Conservation (phyloP, 768 basidiomycete species). For the Royoungia palumana region DNA sequence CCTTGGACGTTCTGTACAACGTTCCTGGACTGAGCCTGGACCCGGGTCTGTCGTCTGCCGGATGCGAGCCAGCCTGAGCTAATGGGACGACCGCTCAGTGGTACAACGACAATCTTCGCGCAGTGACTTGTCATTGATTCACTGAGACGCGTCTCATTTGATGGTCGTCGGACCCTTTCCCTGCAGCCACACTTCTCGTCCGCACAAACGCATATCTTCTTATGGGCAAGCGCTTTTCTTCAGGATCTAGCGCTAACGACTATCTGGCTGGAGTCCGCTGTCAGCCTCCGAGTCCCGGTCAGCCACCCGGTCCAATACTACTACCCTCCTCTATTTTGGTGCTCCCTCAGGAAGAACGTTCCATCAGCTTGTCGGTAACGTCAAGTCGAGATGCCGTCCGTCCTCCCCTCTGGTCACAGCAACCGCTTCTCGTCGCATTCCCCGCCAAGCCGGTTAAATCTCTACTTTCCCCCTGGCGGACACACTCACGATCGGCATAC, state of each 20-base stretch:
- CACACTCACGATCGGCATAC: conserved; percentile 9
- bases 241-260: no score
- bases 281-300: conserved; percentile 13
- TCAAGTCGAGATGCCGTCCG: conserved; percentile 10
- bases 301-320: conserved; percentile 1
- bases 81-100: no score
- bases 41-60: no score
- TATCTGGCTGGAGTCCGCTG: not conserved
- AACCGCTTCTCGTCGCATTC: not conserved
- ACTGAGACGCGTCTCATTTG: no score
- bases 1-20: not conserved
- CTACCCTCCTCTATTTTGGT: not conserved
- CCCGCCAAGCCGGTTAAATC: not conserved
- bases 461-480: conserved; percentile 14
- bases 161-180: not conserved
- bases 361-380: not conserved
- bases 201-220: not conserved
- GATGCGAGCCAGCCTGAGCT: no score
- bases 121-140: no score
- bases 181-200: no score
- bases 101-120: no score
- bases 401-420: conserved; percentile 4
- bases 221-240: not conserved
- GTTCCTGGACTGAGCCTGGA: not conserved
- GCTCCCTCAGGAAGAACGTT: conserved; percentile 1